A percentile compares a stretch with the other conserved stretches of the same genome.
These are phyloP conservation scores for Globisporangium barbulae DNA, from an alignment of 352 stramenopile genomes.

Conservation along the genomic window DNA sequence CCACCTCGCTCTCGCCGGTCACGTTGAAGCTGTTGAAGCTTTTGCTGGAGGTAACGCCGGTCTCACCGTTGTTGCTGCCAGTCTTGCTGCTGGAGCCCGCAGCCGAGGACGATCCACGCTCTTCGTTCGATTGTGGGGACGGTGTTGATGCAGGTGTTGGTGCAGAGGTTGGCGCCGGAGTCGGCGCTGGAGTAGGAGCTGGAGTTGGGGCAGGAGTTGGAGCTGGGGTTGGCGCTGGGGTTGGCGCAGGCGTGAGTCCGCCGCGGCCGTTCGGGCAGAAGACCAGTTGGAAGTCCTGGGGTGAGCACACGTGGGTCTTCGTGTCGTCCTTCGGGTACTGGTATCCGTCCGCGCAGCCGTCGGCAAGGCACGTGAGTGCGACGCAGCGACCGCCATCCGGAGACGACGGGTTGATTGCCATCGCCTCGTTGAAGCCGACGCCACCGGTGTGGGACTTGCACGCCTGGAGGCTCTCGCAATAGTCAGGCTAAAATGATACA, in stretches of 20 bases:
- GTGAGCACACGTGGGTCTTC: constrained; percentile 59
- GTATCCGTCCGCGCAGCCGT: constrained; percentile 58
- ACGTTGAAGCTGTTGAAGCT: constrained; percentile 1
- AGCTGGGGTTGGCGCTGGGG: constrained; percentile 28
- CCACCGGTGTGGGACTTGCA: constrained; percentile 65
- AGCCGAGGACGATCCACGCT: constrained; percentile 12
- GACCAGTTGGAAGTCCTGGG: constrained; percentile 48
- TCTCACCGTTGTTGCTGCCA: constrained; percentile 15
- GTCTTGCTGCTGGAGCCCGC: constrained; percentile 10
- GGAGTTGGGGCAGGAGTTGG: constrained; percentile 32
- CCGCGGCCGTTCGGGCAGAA: constrained; percentile 52
- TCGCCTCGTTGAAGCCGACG: constrained; percentile 61
- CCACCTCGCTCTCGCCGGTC: constrained; percentile 15
- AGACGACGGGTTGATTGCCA: constrained; percentile 47
- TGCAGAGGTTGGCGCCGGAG: constrained; percentile 28
- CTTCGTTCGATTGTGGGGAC: constrained; percentile 17
- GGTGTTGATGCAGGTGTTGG: constrained; percentile 22
- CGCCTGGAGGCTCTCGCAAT: constrained; percentile 42
- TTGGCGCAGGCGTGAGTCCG: constrained; percentile 20
- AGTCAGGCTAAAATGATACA: constrained; percentile 31
- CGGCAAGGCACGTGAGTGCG: constrained; percentile 44
- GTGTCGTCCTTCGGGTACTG: constrained; percentile 66
- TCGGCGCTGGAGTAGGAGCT: constrained; percentile 28
- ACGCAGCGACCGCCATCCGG: constrained; percentile 35
- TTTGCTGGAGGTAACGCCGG: constrained; percentile 6